Conservation (phyloP, 2,329 filamentous ascomycete genomes). For the Aureobasidium sp. region DNA sequence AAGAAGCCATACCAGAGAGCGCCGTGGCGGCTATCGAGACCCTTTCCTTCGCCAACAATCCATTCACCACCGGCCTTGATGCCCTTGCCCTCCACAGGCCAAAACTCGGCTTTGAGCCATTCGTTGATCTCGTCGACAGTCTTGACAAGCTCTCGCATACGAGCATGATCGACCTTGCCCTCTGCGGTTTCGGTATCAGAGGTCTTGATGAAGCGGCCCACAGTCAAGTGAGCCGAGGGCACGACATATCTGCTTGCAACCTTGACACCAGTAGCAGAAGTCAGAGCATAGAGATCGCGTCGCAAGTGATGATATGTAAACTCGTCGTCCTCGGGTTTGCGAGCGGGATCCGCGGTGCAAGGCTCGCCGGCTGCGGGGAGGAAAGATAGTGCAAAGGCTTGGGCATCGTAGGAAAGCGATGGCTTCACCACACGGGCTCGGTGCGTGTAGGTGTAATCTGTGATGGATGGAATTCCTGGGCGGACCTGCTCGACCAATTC, state of each 20-base stretch:
- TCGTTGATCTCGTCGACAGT: conserved; percentile 69
- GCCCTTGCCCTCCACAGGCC: conserved; percentile 47
- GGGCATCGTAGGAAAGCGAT: conserved; percentile 73
- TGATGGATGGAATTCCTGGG: conserved; percentile 52
- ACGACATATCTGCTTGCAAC: conserved; percentile 78
- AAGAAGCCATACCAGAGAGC: conserved; percentile 63
- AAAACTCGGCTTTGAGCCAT: conserved; percentile 65
- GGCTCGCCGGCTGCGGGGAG: conserved; percentile 55
- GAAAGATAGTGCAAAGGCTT: conserved; percentile 81
- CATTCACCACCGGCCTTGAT: conserved; percentile 59
- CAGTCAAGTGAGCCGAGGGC: conserved; percentile 81
- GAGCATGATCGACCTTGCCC: conserved; percentile 40
- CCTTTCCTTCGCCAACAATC: conserved; percentile 79
- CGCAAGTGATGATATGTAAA: conserved; percentile 92
- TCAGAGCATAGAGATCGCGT: conserved; percentile 63
- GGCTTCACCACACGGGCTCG: conserved; percentile 74
- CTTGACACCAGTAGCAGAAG: conserved; percentile 55
- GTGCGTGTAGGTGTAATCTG: conserved; percentile 59
- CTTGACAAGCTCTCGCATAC: conserved; percentile 58
- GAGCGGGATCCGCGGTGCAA: conserved; percentile 18
- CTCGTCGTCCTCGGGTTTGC: conserved; percentile 47
- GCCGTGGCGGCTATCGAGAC: conserved; percentile 68
- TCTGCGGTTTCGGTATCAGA: conserved; percentile 48
- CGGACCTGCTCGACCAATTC: conserved; percentile 52
- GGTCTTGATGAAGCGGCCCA: conserved; percentile 69